Percentiles rank a stretch among this genome's conserved stretches.
These are phyloP conservation scores for Trypanosoma platydactyli DNA, from an alignment of 208 protist species.

Conservation along the genomic window DNA sequence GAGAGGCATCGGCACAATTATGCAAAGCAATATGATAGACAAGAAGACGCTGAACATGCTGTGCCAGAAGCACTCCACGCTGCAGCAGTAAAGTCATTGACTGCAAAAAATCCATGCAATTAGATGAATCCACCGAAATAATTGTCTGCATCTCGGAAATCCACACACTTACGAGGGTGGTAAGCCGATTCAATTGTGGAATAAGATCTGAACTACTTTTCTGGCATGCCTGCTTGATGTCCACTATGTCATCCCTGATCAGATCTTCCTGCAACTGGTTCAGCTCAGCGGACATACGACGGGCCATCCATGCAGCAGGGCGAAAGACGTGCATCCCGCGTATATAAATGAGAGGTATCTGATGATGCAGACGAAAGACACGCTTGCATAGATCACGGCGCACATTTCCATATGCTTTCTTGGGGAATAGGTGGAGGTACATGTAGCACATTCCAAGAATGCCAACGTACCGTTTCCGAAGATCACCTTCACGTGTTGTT, in stretches of 20 bases:
- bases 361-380: constrained; percentile 50
- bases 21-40: constrained; percentile 76
- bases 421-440: constrained; percentile 51
- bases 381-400: constrained; percentile 20
- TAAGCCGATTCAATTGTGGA: constrained; percentile 32
- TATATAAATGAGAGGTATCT: constrained; percentile 46
- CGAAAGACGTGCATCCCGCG: constrained; percentile 26
- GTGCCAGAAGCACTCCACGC: constrained; percentile 60
- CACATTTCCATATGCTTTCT: not conserved
- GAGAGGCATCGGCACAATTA: constrained; percentile 47
- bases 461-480: constrained; percentile 46
- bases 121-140: constrained; percentile 26
- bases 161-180: constrained; percentile 40
- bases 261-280: constrained; percentile 27
- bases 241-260: constrained; percentile 24
- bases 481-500: constrained; percentile 39
- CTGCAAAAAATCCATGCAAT: constrained; percentile 45
- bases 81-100: constrained; percentile 49
- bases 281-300: constrained; percentile 29
- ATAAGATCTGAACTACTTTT: constrained; percentile 25
- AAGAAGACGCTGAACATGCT: constrained; percentile 59
- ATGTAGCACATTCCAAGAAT: constrained; percentile 71
- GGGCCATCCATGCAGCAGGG: constrained; percentile 31
- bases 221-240: constrained; percentile 28
- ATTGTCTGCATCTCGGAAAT: constrained; percentile 53